These are phyloP conservation scores for Fusarium sp. DNA, from an alignment of 2,329 filamentous ascomycete genomes.

Conservation along the genomic window DNA sequence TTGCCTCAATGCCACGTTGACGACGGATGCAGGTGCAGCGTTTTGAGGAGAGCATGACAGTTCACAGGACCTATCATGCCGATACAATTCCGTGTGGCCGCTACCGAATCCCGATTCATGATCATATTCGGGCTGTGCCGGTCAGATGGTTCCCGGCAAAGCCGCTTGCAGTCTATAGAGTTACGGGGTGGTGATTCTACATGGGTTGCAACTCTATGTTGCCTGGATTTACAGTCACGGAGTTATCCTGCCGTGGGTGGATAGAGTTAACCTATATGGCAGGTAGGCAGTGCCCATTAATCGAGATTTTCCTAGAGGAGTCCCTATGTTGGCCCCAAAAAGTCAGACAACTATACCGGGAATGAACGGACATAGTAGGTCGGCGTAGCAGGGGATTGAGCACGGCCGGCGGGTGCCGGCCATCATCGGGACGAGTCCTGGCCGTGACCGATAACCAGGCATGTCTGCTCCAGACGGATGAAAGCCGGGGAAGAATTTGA, in stretches of 20 bases:
- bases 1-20: not conserved
- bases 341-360: not conserved
- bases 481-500: constrained; percentile 14
- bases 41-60: constrained; percentile 1
- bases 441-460: not conserved
- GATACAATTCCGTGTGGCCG: not conserved
- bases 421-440: not conserved
- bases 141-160: not conserved
- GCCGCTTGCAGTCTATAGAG: not conserved
- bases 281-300: not conserved
- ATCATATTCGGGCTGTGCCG: not conserved
- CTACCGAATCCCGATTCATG: not conserved
- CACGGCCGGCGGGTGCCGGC: not conserved
- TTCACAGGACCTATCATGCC: not conserved
- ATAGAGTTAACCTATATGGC: not conserved
- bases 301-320: not conserved
- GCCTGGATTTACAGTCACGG: not conserved
- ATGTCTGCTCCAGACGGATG: not conserved
- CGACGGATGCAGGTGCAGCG: not conserved
- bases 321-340: not conserved
- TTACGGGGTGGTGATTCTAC: not conserved
- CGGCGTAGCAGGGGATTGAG: not conserved
- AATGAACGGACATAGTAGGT: not conserved
- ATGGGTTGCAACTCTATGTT: not conserved
- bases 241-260: not conserved